Conservation (phyloP, 129 eudicot genomes). For the Arctium minus region DNA sequence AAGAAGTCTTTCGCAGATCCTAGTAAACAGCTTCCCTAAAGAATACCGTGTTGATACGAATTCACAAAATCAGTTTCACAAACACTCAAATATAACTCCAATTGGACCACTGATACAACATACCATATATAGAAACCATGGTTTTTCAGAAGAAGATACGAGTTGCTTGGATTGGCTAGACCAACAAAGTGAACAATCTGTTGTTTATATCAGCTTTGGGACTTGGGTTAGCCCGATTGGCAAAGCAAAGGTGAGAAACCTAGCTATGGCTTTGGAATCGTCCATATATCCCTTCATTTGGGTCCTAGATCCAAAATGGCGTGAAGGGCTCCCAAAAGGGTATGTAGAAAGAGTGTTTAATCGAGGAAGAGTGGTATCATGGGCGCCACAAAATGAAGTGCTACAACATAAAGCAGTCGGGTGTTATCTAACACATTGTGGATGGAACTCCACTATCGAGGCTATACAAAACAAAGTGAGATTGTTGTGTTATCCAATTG, state of each 20-base stretch:
- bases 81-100: slow-evolving; percentile 33
- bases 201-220: slow-evolving; percentile 70
- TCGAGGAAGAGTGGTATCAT: slow-evolving; percentile 55
- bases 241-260: slow-evolving; percentile 42
- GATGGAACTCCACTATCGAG: slow-evolving; percentile 87
- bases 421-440: slow-evolving; percentile 83
- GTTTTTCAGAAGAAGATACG: slow-evolving; percentile 43
- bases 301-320: slow-evolving; percentile 73
- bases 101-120: slow-evolving; percentile 45
- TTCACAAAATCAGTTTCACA: not conserved
- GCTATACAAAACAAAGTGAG: slow-evolving; percentile 66
- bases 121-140: not conserved
- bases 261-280: slow-evolving; percentile 64
- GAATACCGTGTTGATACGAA: slow-evolving; percentile 6
- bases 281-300: slow-evolving; percentile 57
- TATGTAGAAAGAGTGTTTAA: slow-evolving; percentile 31
- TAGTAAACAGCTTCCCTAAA: slow-evolving; percentile 49
- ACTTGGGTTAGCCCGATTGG: slow-evolving; percentile 89
- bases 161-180: slow-evolving; percentile 61
- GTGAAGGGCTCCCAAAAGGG: slow-evolving; percentile 57
- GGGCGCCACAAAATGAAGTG: slow-evolving; percentile 89
- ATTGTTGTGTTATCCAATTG: slow-evolving; percentile 71
- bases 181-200: slow-evolving; percentile 39
- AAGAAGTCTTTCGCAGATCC: slow-evolving; percentile 43
- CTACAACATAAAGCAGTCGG: slow-evolving; percentile 61